phyloP scores from a whole-genome alignment of 2,329 filamentous ascomycete species.

The Trichoderma simmonsii region DNA sequence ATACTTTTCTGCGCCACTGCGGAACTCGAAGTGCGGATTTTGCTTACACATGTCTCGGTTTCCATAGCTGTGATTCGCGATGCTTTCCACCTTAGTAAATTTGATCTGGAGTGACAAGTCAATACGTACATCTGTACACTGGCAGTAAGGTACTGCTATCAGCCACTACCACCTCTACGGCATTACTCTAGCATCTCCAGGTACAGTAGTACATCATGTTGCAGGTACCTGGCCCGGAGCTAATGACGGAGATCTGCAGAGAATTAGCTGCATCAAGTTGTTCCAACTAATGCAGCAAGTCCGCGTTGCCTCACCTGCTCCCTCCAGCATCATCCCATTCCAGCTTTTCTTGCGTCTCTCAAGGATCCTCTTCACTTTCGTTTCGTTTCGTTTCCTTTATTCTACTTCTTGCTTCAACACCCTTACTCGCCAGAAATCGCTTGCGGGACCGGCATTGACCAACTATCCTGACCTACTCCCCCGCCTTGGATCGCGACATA shows the following conservation, averaged over 20 bases:
- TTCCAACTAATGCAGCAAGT: neutral
- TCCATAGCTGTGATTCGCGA: neutral
- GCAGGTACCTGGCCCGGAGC: neutral
- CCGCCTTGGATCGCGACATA: neutral
- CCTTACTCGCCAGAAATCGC: neutral
- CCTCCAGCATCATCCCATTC: neutral
- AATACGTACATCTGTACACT: neutral
- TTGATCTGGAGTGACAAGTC: neutral
- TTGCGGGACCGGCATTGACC: neutral
- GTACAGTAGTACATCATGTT: neutral
- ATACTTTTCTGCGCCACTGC: neutral
- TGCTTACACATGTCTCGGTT: neutral
- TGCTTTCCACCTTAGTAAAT: neutral
- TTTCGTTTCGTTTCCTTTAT: neutral
- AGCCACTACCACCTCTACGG: neutral
- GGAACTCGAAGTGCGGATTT: neutral
- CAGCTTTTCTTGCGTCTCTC: neutral
- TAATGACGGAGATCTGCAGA: neutral
- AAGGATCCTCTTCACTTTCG: neutral
- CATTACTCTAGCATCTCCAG: too few relatives aligned
- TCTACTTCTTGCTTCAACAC: neutral
- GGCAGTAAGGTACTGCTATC: neutral
- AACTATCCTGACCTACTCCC: neutral
- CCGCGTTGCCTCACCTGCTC: neutral
- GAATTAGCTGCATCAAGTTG: neutral